phyloP scores from a whole-genome alignment of 345 rosid genomes.

The Eucalyptus brandiana region DNA sequence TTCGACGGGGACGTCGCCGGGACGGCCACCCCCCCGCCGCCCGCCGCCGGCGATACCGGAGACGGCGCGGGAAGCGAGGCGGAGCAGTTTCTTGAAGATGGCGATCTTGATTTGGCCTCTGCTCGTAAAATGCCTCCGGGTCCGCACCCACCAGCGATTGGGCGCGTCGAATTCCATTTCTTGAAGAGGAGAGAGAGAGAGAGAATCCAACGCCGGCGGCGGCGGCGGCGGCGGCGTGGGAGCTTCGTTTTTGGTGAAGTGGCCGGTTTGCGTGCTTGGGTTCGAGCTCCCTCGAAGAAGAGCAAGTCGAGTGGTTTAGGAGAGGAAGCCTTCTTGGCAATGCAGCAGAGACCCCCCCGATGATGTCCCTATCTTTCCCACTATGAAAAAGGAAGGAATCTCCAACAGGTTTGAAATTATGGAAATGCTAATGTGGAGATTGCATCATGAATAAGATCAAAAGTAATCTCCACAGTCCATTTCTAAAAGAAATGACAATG shows the following conservation, averaged over 20 bases:
- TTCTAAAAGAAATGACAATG: no score
- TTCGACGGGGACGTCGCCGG: neutral
- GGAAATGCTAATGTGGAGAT: neutral
- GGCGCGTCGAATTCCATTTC: neutral
- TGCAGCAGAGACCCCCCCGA: neutral
- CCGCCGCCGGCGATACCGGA: neutral
- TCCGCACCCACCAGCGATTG: neutral
- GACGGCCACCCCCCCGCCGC: neutral
- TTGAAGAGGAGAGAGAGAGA: neutral
- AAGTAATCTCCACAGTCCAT: neutral
- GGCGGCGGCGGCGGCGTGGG: neutral
- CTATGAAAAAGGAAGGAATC: neutral
- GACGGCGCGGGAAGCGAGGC: neutral
- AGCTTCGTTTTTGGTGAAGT: neutral
- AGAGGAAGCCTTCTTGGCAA: neutral
- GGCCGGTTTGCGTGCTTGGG: neutral
- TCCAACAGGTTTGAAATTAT: neutral
- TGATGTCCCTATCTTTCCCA: neutral
- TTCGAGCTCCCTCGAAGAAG: neutral
- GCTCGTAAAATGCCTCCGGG: neutral
- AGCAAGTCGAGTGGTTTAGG: neutral
- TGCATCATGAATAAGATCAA: neutral
- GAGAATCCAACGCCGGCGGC: neutral
- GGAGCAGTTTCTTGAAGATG: neutral
- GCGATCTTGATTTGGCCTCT: neutral